Base-by-base conservation (phyloP, 2,329 filamentous ascomycete species). In the Penicillium fuscoglaucum region DNA sequence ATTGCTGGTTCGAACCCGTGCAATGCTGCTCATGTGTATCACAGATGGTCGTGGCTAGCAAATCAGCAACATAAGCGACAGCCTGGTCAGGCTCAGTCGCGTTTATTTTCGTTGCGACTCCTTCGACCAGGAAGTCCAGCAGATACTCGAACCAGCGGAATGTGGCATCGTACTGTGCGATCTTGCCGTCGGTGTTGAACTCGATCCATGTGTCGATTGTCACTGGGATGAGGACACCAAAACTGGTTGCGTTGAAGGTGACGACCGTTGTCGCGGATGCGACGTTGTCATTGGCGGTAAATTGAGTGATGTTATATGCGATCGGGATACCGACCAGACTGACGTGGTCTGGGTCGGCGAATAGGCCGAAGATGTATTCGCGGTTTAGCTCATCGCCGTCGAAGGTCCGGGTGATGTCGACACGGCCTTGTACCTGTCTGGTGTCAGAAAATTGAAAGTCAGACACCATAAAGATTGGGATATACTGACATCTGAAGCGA, bases 201-300 rank as follows among this genome's bases (percentile, higher is more conserved):
- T 64, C 54, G 12, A 70, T 65, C 69, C 67, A 72, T 0, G 66
- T 67, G 51, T 72, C 68, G 28, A 70, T 68, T 1, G 67, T 69
- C 4, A 69, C 57, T 0, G 67, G 66, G 9, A 68, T 21, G 0
- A 61, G n/a, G 4, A 68, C 44, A 9, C 62, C 63, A 24, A 69
- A 70, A 0, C 57, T 66, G 2, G 65, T 68, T 9, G 61, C 59
- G 46, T 69, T 70, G 58, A 69, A 68, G 0, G 64, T 68, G 12
- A 68, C 62, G 1, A 70, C 59, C 0, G 67, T 67, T 15, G 65
- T 68, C 1, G 64, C 64, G 0, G 64, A 62, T 4, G 60, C 60
- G 37, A 68, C 64, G 24, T 69, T 65, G 13, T 58, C 61, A 8
- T 68, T 64, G 2, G 62, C 67, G 2, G 60, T 21, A 35, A 69